phyloP scores from a whole-genome alignment of 257 asterid genomes.

The Lavandula angustifolia region DNA sequence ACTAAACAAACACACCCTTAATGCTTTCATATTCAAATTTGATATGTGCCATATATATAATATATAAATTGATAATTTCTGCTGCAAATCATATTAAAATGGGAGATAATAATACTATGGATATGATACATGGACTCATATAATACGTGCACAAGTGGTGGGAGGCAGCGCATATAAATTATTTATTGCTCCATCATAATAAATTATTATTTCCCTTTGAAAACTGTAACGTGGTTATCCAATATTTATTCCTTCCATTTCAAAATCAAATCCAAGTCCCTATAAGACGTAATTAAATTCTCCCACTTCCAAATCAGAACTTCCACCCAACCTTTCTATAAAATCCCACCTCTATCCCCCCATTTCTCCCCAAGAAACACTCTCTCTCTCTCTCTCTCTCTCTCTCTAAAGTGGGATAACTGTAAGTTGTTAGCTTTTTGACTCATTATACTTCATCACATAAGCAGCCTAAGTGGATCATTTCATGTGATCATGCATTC shows the following conservation, averaged over 20 bases:
- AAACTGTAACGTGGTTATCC: constrained; percentile 1
- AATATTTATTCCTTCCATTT: not conserved
- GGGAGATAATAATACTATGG: not conserved
- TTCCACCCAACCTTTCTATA: constrained; percentile 21
- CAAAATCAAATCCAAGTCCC: not conserved
- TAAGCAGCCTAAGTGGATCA: not conserved
- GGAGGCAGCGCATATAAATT: not conserved
- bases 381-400: constrained; percentile 25
- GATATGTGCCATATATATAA: no score
- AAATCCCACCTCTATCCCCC: constrained; percentile 19
- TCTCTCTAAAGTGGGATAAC: not conserved
- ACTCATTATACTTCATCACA: not conserved
- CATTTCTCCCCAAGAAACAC: constrained; percentile 3
- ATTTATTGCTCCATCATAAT: constrained; percentile 20
- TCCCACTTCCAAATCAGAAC: not conserved
- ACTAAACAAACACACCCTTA: no score
- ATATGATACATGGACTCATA: not conserved
- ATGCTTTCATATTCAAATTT: no score
- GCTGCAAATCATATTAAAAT: no score
- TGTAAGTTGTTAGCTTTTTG: constrained; percentile 11
- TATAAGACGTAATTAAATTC: not conserved
- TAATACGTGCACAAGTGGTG: not conserved
- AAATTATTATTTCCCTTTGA: not conserved
- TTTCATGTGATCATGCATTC: not conserved
- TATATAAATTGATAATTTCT: no score